phyloP scores from a whole-genome alignment of 2,329 filamentous ascomycete species.

The Fusarium pseudoanthophilum region DNA sequence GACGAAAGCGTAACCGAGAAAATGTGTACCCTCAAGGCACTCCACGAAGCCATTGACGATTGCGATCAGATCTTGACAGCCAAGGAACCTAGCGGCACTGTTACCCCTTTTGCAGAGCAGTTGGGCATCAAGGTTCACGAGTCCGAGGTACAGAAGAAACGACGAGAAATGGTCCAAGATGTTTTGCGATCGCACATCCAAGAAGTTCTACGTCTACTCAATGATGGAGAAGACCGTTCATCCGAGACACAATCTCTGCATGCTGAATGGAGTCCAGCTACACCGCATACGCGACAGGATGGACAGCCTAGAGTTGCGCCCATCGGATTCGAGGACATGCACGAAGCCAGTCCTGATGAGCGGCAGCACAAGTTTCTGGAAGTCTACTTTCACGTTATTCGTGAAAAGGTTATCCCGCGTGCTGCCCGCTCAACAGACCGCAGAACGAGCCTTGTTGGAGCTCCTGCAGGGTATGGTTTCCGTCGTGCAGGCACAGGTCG shows the following conservation, averaged over 20 bases:
- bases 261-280: conserved; percentile 30
- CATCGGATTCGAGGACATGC: conserved; percentile 57
- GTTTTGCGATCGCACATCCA: conserved; percentile 63
- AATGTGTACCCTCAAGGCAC: conserved; percentile 50
- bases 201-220: conserved; percentile 59
- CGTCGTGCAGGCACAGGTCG: conserved; percentile 36
- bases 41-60: conserved; percentile 55
- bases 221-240: conserved; percentile 50
- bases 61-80: conserved; percentile 58
- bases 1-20: conserved; percentile 41
- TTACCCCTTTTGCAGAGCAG: conserved; percentile 18
- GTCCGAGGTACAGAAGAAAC: conserved; percentile 38
- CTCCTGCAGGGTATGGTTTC: conserved; percentile 37
- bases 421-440: conserved; percentile 46
- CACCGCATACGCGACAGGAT: conserved; percentile 13
- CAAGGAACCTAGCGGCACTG: conserved; percentile 34
- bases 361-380: conserved; percentile 62
- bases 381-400: conserved; percentile 62
- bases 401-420: conserved; percentile 52
- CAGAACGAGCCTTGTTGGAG: conserved; percentile 40
- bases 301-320: conserved; percentile 24
- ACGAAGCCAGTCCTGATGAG: conserved; percentile 58
- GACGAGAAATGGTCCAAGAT: conserved; percentile 54
- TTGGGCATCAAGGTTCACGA: conserved; percentile 1
- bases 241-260: conserved; percentile 40